Base-by-base conservation (phyloP, 225 moss, liverwort and hornwort species). In the Antitrichia curtipendula region DNA sequence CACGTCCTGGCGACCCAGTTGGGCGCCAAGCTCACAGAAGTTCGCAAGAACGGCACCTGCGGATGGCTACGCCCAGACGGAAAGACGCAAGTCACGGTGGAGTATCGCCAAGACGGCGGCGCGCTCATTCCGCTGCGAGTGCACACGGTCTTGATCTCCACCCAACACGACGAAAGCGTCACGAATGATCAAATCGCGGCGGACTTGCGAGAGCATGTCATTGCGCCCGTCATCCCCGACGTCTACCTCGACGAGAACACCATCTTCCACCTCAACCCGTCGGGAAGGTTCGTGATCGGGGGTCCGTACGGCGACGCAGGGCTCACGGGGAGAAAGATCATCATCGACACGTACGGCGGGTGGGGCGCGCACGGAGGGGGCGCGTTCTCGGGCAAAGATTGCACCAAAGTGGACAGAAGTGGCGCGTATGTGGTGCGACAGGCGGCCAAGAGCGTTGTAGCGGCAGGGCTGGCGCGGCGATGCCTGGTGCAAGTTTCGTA, bases 321-420 rank as follows among this genome's bases (percentile, higher is more conserved):
- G 4, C 91, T 96, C 27, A 96, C 96, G 13, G 96, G 96, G 21
- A 87, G 95, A 77, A 96, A 96, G 89, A 95, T 94, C 79, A 92
- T 96, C 85, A 92, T 94, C 24, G 96, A 96, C 77, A 95, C 96
- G 8, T 96, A 96, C 38, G 96, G 96, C 34, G 96, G 95, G 14
- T 96, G 96, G 96, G 96, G 96, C 20, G 96, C 96, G 9, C 95
- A 96, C 61, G 96, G 96, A 63, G 96, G 96, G 12, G 96, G 95
- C 36, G 95, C 96, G 14, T 96, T 96, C 79, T 93, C 93, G 10
- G 96, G 96, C 32, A 96, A 96, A 86, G 96, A 96, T 59, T 91
- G 93, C 38, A 92, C 91, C 53, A 95, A 94, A 89, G 94, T 96
- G 31, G 95, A 96, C 80, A 88, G 95, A 38, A 94, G 94, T 53